phyloP scores from a whole-genome alignment of 1,284 basidiomycete genomes.

The Leccinum ponderosum region DNA sequence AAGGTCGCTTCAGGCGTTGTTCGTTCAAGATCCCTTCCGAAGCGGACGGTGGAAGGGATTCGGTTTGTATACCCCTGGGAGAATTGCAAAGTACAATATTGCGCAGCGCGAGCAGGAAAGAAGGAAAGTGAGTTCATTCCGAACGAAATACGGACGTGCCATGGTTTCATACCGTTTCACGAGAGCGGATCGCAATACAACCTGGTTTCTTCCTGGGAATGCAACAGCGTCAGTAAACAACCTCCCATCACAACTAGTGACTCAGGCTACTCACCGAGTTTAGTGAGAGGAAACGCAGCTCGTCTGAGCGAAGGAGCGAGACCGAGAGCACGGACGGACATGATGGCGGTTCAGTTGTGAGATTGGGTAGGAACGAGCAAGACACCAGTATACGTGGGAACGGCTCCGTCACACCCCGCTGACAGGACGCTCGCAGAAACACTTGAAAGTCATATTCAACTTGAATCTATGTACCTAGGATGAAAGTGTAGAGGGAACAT shows the following conservation, averaged over 20 bases:
- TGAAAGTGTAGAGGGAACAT: conserved; percentile 1
- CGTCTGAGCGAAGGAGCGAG: conserved; percentile 53
- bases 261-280: conserved; percentile 40
- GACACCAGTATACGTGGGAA: conserved; percentile 21
- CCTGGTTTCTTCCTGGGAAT: conserved; percentile 43
- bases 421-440: conserved; percentile 2
- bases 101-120: background rate
- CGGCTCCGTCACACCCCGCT: background rate
- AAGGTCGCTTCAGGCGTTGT: conserved; percentile 87
- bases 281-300: conserved; percentile 45
- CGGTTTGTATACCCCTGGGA: conserved; percentile 57
- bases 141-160: background rate
- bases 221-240: background rate
- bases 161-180: conserved; percentile 46
- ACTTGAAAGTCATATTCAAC: background rate
- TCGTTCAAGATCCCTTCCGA: conserved; percentile 76
- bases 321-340: conserved; percentile 54
- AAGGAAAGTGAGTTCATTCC: background rate
- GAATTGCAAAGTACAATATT: background rate
- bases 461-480: conserved; percentile 2
- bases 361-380: background rate
- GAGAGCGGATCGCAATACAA: conserved; percentile 42
- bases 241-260: background rate
- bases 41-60: conserved; percentile 61
- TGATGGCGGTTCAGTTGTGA: conserved; percentile 41